These are phyloP conservation scores for Lactarius sanguifluus DNA, from an alignment of 768 basidiomycete species.

Conservation along the genomic window DNA sequence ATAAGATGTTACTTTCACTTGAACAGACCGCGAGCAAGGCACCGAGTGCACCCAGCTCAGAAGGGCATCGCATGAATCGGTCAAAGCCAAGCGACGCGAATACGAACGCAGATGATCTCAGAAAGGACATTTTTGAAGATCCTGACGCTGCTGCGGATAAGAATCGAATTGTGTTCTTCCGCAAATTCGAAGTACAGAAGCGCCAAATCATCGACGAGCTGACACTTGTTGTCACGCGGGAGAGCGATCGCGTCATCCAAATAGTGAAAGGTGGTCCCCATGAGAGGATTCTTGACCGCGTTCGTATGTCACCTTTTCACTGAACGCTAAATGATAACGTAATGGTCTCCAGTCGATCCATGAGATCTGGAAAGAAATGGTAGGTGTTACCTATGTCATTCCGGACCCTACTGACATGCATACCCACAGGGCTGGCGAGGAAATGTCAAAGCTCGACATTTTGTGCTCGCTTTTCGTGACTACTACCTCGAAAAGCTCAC, in stretches of 20 bases:
- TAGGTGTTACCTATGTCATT: background rate
- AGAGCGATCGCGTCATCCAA: slow-evolving; percentile 24
- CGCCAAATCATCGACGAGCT: slow-evolving; percentile 24
- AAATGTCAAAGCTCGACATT: slow-evolving; percentile 27
- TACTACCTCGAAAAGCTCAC: slow-evolving; percentile 33
- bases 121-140: slow-evolving; percentile 32
- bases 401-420: background rate
- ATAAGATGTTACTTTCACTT: slow-evolving; percentile 29
- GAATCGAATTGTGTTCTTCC: slow-evolving; percentile 29
- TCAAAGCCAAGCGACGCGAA: background rate
- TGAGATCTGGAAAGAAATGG: slow-evolving; percentile 30
- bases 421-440: slow-evolving; percentile 26
- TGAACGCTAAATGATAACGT: background rate
- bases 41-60: background rate
- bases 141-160: slow-evolving; percentile 29
- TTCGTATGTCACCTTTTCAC: background rate
- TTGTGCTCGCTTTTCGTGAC: slow-evolving; percentile 35
- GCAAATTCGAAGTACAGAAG: slow-evolving; percentile 31
- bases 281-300: slow-evolving; percentile 29
- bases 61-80: background rate
- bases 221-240: slow-evolving; percentile 28
- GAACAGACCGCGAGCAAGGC: slow-evolving; percentile 26
- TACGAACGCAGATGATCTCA: slow-evolving; percentile 4
- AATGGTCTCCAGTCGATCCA: slow-evolving; percentile 8
- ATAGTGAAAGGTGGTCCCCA: slow-evolving; percentile 33